Evolutionary conservation across 2,329 filamentous ascomycete species (phyloP).

Genomic region (Aspergillus hortae): DNA sequence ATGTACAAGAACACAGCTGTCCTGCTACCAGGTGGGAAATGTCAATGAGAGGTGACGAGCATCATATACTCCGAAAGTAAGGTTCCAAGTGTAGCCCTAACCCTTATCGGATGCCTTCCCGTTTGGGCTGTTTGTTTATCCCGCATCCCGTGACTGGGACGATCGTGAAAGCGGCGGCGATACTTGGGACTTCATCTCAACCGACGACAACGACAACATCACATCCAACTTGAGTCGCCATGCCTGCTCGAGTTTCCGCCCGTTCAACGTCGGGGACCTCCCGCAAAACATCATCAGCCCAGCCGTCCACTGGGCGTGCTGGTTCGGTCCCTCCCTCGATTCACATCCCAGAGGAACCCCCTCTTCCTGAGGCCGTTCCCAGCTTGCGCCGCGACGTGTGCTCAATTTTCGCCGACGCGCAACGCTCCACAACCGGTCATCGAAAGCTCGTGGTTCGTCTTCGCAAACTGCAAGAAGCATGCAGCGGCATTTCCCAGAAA

Average conservation of each 20-base stretch:
- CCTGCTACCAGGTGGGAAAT: too few relatives aligned
- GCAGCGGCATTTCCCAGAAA: conserved; percentile 55
- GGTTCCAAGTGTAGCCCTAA: conserved; percentile 23
- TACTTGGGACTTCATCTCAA: neutral
- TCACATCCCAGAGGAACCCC: conserved; percentile 61
- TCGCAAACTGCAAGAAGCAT: conserved; percentile 85
- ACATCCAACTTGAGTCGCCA: conserved; percentile 14
- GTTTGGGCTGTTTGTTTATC: conserved; percentile 41
- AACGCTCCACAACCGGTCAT: conserved; percentile 85
- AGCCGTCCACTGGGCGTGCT: conserved; percentile 86
- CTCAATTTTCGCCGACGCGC: conserved; percentile 72
- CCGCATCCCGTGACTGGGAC: conserved; percentile 20
- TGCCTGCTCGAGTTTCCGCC: conserved; percentile 40
- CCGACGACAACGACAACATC: conserved; percentile 1
- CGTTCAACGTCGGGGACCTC: conserved; percentile 35
- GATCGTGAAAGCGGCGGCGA: neutral
- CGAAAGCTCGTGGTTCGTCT: conserved; percentile 83
- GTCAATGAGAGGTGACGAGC: too few relatives aligned
- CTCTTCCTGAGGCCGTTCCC: conserved; percentile 37
- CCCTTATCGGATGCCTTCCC: conserved; percentile 34
- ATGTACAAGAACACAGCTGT: too few relatives aligned
- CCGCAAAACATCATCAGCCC: conserved; percentile 43
- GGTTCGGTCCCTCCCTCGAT: conserved; percentile 36
- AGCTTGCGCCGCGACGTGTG: conserved; percentile 71
- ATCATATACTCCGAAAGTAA: too few relatives aligned